Evolutionary conservation across 345 rosid genomes (phyloP), one percentile per base, ranked within the genome.

Genomic region (Mangifera indica): DNA sequence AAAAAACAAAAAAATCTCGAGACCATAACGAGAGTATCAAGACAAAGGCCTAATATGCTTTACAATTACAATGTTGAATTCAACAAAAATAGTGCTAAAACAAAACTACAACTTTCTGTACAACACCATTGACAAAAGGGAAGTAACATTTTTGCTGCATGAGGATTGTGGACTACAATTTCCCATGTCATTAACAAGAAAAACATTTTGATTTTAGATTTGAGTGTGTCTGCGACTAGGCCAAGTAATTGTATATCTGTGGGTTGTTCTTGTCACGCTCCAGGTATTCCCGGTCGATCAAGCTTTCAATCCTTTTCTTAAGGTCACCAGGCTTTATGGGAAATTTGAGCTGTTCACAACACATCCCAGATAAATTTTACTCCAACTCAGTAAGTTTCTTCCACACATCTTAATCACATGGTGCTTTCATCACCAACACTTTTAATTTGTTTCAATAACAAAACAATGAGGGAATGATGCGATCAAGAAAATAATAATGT

Each of bases 231-330:
- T 15, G 37, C 14, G 22, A 62, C 63, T 79, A 90, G 13, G 98
- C 99, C 73, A 95, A 81, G 87, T 95, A 95, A 79, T 92, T 95
- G 87, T 95, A 95, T 78, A 95, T 85, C 76, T 92, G 99, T 34
- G 97, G 97, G 81, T 95, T 95, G 90, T 72, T 95, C 87, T 91
- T 92, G 87, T 95, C 99, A 74, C 99, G 83, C 89, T 95, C 99
- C 80, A 95, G 83, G 87, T 95, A 95, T 79, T 95, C 99, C 79
- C 99, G 72, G 78, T 95, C 99, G 8, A 95, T 95, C 44, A 95
- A 86, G 79, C 97, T 89, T 78, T 92, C 99, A 25, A 95, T 92
- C 75, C 99, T 88, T 81, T 95, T 95, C 97, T 95, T 95, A 87
- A 95, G 78, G 81, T 95, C 99, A 7, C 92, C 89, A 2, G 98